These are phyloP conservation scores for Calocera viscosa DNA, from an alignment of 768 basidiomycete genomes.

Conservation along the genomic window DNA sequence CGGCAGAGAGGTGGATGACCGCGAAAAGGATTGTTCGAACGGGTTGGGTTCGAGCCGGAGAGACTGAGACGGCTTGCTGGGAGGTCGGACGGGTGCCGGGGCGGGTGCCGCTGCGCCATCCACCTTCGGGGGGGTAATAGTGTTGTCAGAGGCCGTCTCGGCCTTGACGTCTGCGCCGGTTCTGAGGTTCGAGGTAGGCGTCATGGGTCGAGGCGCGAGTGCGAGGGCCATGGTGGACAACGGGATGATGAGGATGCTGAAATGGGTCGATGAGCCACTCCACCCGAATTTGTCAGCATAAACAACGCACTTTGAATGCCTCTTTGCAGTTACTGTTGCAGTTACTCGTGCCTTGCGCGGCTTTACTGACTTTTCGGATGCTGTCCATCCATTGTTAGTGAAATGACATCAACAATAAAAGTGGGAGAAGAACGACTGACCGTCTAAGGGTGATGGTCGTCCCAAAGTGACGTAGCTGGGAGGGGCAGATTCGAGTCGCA, in stretches of 20 bases:
- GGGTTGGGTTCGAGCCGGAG: slow-evolving; percentile 66
- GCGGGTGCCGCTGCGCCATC: slow-evolving; percentile 12
- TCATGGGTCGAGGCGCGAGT: not conserved
- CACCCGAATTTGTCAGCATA: not conserved
- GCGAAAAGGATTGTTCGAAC: slow-evolving; percentile 87
- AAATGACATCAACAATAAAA: no score
- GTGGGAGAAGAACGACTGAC: no score
- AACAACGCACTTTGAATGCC: not conserved
- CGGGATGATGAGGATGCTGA: not conserved
- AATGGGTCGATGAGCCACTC: not conserved
- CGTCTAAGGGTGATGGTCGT: no score
- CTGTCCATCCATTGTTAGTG: not conserved
- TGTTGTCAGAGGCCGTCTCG: not conserved
- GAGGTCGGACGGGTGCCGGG: slow-evolving; percentile 21
- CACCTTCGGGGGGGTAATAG: not conserved
- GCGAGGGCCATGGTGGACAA: slow-evolving; percentile 4
- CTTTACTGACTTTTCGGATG: not conserved
- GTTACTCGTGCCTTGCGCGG: not conserved
- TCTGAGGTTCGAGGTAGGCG: not conserved
- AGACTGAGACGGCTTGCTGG: slow-evolving; percentile 2
- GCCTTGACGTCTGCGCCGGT: not conserved
- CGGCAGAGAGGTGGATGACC: slow-evolving; percentile 25
- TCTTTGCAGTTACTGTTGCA: not conserved
- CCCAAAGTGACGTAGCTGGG: no score
- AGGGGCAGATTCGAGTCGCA: no score